phyloP scores from a whole-genome alignment of 1,139 yeast genomes.

The Saccharomycopsis hybrid region DNA sequence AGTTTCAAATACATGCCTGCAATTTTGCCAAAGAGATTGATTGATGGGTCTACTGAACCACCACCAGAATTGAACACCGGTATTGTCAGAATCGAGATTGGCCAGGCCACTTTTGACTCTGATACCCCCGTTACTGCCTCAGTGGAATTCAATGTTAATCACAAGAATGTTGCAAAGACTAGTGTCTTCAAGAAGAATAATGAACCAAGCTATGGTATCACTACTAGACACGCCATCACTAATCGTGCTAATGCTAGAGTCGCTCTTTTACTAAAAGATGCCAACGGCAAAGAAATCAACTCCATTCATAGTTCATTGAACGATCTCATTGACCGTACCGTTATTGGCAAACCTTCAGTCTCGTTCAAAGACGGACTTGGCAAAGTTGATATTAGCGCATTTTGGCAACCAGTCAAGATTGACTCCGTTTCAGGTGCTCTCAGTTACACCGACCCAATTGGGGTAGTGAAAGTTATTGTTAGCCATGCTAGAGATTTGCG shows the following conservation, averaged over 20 bases:
- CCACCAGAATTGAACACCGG: conserved; percentile 95
- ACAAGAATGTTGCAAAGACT: conserved; percentile 52
- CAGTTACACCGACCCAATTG: conserved; percentile 88
- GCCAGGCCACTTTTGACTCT: conserved; percentile 41
- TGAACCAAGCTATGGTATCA: conserved; percentile 61
- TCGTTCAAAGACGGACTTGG: conserved; percentile 61
- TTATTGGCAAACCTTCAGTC: conserved; percentile 73
- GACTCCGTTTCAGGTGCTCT: conserved; percentile 60
- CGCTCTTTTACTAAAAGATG: conserved; percentile 59
- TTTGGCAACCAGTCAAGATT: conserved; percentile 84
- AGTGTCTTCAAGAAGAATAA: conserved; percentile 53
- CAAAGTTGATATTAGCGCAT: conserved; percentile 58
- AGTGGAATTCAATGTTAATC: conserved; percentile 64
- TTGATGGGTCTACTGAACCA: conserved; percentile 80
- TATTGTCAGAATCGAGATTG: conserved; percentile 55
- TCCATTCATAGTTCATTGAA: conserved; percentile 59
- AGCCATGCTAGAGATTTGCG: conserved; percentile 67
- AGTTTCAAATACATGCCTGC: conserved; percentile 77
- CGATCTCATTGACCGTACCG: conserved; percentile 69
- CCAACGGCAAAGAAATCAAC: conserved; percentile 41
- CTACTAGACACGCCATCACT: conserved; percentile 64
- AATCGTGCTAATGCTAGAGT: conserved; percentile 68
- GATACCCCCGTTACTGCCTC: conserved; percentile 50
- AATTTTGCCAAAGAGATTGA: conserved; percentile 63
- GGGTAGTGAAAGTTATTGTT: conserved; percentile 73